phyloP scores from a whole-genome alignment of 2,329 filamentous ascomycete genomes.

The Mollisiaceae sp. region DNA sequence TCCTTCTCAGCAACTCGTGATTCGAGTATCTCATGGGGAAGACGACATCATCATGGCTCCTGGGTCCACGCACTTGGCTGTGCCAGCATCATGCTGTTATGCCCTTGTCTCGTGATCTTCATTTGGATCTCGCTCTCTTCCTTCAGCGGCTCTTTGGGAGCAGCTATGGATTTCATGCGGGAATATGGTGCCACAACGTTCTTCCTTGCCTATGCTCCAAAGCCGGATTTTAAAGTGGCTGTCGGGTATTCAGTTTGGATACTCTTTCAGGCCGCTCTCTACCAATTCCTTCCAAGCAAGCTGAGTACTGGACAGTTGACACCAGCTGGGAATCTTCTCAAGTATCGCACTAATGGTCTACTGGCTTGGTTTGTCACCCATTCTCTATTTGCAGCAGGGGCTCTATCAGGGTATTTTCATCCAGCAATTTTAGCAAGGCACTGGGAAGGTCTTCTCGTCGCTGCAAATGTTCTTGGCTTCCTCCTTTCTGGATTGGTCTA shows the following conservation, averaged over 20 bases:
- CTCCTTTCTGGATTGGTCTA: conserved; percentile 43
- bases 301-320: conserved; percentile 48
- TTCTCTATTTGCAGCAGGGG: conserved; percentile 38
- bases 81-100: conserved; percentile 31
- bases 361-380: conserved; percentile 48
- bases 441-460: conserved; percentile 48
- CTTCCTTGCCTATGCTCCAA: conserved; percentile 26
- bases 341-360: conserved; percentile 51
- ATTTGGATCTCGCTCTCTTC: conserved; percentile 34
- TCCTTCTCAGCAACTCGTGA: conserved; percentile 26
- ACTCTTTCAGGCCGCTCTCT: conserved; percentile 44
- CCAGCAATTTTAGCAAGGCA: conserved; percentile 49
- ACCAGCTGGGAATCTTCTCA: conserved; percentile 49
- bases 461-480: conserved; percentile 47
- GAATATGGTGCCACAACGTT: conserved; percentile 26
- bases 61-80: conserved; percentile 36
- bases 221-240: conserved; percentile 21
- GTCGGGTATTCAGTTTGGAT: conserved; percentile 43
- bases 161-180: conserved; percentile 24
- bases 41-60: conserved; percentile 38
- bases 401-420: conserved; percentile 43
- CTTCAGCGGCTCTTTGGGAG: conserved; percentile 33
- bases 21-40: conserved; percentile 32
- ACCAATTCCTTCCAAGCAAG: conserved; percentile 43
- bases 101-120: conserved; percentile 34